These are phyloP conservation scores for Cytospora mali DNA, from an alignment of 2,329 filamentous ascomycete genomes.

Conservation along the genomic window DNA sequence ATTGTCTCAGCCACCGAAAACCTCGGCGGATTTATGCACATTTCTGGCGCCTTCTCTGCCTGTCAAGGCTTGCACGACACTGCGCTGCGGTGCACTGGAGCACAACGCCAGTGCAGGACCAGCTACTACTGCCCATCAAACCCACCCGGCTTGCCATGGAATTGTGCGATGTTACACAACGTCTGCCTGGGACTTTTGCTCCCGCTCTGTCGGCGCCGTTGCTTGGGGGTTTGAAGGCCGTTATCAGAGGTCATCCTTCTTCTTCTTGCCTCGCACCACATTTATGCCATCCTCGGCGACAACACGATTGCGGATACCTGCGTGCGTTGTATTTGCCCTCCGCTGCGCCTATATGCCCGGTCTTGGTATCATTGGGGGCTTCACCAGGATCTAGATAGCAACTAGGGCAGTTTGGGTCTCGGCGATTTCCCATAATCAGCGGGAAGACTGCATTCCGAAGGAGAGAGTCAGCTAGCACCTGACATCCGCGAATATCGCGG, in stretches of 20 bases:
- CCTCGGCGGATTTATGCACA: neutral
- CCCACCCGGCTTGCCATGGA: neutral
- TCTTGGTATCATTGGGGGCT: neutral
- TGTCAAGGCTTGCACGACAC: neutral
- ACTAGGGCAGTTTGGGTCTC: neutral
- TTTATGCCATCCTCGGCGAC: neutral
- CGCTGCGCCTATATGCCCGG: neutral
- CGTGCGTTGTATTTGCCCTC: neutral
- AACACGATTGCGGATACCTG: neutral
- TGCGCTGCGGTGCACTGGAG: neutral
- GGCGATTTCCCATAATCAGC: neutral
- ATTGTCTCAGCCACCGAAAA: slow-evolving; percentile 26
- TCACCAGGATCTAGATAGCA: neutral
- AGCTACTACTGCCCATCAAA: neutral
- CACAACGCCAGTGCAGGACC: neutral
- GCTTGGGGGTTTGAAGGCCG: neutral
- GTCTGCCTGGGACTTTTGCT: neutral
- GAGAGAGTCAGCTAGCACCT: neutral
- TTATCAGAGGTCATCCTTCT: neutral
- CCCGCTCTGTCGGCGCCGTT: neutral
- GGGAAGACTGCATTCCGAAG: neutral
- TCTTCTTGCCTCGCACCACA: neutral
- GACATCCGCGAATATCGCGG: neutral
- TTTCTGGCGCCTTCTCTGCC: neutral
- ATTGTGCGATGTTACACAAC: slow-evolving; percentile 9